A percentile compares a stretch with the other conserved stretches of the same genome.
Conservation (phyloP, 148 eudicot genomes). For the Diospyros lotus region DNA sequence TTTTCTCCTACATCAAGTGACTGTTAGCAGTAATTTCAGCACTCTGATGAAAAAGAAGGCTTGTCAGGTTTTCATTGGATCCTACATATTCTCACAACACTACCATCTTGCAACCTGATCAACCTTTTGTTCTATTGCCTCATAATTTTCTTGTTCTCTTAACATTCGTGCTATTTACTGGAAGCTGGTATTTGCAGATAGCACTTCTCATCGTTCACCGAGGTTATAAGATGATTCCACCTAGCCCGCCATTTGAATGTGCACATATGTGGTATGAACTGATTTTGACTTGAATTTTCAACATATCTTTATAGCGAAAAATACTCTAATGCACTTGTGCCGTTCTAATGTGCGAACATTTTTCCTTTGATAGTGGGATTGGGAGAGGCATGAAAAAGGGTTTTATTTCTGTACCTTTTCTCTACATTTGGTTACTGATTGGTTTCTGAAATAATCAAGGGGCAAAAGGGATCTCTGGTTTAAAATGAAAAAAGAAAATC, state of each 20-base stretch:
- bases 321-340: not conserved
- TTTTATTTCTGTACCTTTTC: not conserved
- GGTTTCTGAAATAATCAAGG: not conserved
- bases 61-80: slow-evolving; percentile 59
- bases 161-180: slow-evolving; percentile 16
- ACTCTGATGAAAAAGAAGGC: slow-evolving; percentile 87
- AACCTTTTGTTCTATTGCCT: slow-evolving; percentile 2
- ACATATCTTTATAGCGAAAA: no score
- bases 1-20: slow-evolving; percentile 94
- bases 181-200: slow-evolving; percentile 52
- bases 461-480: not conserved
- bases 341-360: not conserved
- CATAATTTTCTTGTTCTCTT: not conserved
- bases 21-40: slow-evolving; percentile 96
- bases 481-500: not conserved
- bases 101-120: not conserved
- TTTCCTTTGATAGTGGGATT: slow-evolving; percentile 2
- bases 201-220: slow-evolving; percentile 81
- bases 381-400: not conserved
- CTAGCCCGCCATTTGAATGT: slow-evolving; percentile 95
- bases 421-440: not conserved
- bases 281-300: not conserved
- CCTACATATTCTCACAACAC: not conserved
- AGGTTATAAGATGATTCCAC: slow-evolving; percentile 92
- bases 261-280: slow-evolving; percentile 87